phyloP scores from a whole-genome alignment of 106 monocot genomes.

The Agapanthus africanus region DNA sequence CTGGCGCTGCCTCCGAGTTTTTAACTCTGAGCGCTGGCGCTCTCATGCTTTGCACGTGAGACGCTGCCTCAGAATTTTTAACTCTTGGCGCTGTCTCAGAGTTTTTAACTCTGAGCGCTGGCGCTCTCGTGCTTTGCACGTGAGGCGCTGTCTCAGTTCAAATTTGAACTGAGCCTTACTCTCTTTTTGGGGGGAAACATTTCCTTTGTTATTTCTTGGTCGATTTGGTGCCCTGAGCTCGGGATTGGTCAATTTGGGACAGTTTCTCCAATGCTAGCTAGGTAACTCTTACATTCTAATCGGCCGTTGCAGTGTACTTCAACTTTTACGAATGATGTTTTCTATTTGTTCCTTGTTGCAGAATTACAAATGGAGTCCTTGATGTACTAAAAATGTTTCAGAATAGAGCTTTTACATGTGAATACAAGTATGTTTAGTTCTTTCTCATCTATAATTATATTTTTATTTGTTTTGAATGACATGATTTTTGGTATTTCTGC shows the following conservation, averaged over 20 bases:
- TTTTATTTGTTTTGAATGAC: too few species aligned
- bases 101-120: too few species aligned
- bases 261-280: constrained; percentile 92
- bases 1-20: constrained; percentile 43
- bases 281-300: constrained; percentile 26
- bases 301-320: constrained; percentile 1
- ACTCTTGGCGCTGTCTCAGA: too few species aligned
- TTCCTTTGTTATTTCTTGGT: too few species aligned
- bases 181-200: too few species aligned
- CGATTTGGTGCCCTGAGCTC: constrained; percentile 36
- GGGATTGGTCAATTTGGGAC: constrained; percentile 64
- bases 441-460: too few species aligned
- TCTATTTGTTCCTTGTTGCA: constrained; percentile 26
- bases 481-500: too few species aligned
- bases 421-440: constrained; percentile 72
- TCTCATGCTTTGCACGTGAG: too few species aligned
- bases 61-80: too few species aligned
- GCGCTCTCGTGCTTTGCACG: too few species aligned
- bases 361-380: constrained; percentile 76
- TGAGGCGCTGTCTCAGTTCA: too few species aligned
- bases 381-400: constrained; percentile 64
- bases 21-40: constrained; percentile 90
- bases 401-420: constrained; percentile 87
- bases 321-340: neutral
- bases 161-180: too few species aligned